These are phyloP conservation scores for Yamadazyma insecticola DNA, from an alignment of 805 yeast genomes.

Conservation along the genomic window DNA sequence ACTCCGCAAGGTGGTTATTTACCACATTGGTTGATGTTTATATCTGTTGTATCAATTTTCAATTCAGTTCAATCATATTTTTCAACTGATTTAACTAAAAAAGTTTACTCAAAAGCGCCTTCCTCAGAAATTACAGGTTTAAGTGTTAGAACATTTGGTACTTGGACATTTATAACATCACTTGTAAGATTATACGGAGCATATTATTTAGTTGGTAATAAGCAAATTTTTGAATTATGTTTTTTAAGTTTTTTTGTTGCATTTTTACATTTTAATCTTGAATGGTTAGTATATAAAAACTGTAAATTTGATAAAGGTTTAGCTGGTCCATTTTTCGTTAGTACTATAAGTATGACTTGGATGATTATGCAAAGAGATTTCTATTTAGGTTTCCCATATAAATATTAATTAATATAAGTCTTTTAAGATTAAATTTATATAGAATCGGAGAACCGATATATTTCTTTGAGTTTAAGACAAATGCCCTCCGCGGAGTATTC, in stretches of 20 bases:
- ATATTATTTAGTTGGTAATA: constrained; percentile 56
- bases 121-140: constrained; percentile 41
- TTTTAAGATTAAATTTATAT: too few relatives aligned
- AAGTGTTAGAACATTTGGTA: constrained; percentile 96
- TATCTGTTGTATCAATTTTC: constrained; percentile 86
- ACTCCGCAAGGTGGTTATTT: constrained; percentile 23
- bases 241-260: constrained; percentile 82
- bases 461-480: too few relatives aligned
- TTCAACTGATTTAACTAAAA: constrained; percentile 67
- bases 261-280: constrained; percentile 73
- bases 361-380: constrained; percentile 68
- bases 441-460: too few relatives aligned
- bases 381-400: too few relatives aligned
- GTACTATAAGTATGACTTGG: constrained; percentile 72
- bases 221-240: constrained; percentile 72
- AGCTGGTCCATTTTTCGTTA: constrained; percentile 78
- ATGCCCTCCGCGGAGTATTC: too few relatives aligned
- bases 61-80: constrained; percentile 84
- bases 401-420: too few relatives aligned
- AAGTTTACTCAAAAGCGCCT: constrained; percentile 53
- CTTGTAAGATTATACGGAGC: constrained; percentile 87
- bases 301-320: constrained; percentile 85
- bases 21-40: constrained; percentile 40
- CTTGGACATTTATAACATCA: constrained; percentile 91
- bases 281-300: constrained; percentile 76